A percentile compares a stretch with the other conserved stretches of the same genome.
Evolutionary conservation across 805 yeast genomes (phyloP).

Genomic region (Starmerella stellata): DNA sequence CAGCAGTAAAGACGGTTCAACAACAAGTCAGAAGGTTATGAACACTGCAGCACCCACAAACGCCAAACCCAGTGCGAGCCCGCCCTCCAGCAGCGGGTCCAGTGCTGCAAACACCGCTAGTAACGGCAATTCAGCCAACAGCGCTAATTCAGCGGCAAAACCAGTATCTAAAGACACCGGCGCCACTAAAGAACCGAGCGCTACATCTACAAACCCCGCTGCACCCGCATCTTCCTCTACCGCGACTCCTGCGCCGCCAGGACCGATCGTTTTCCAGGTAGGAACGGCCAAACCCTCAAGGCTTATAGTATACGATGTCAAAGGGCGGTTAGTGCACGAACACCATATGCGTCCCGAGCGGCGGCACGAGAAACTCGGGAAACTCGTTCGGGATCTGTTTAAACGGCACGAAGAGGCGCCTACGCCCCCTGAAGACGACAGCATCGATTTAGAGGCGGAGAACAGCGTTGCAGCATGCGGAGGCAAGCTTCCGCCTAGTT

Average conservation of each 20-base stretch:
- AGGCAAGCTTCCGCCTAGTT: conserved; percentile 13
- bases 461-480: conserved; percentile 1
- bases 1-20: too few species aligned
- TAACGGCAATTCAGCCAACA: background rate
- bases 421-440: conserved; percentile 1
- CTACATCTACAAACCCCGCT: too few species aligned
- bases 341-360: conserved; percentile 55
- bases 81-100: background rate
- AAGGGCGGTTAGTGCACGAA: conserved; percentile 42
- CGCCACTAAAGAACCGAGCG: too few species aligned
- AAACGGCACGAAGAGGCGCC: conserved; percentile 10
- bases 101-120: background rate
- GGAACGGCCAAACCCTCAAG: conserved; percentile 17
- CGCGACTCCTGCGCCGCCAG: background rate
- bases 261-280: conserved; percentile 3
- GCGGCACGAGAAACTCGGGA: conserved; percentile 26
- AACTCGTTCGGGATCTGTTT: conserved; percentile 15
- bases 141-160: too few species aligned
- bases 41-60: too few species aligned
- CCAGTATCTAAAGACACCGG: too few species aligned
- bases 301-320: conserved; percentile 21
- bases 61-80: background rate
- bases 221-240: too few species aligned
- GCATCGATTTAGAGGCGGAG: background rate
- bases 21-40: too few species aligned